Percentiles rank a stretch among this genome's conserved stretches.
phyloP scores from a whole-genome alignment of 306 rosid species.

The Vigna reflexopilosa region DNA sequence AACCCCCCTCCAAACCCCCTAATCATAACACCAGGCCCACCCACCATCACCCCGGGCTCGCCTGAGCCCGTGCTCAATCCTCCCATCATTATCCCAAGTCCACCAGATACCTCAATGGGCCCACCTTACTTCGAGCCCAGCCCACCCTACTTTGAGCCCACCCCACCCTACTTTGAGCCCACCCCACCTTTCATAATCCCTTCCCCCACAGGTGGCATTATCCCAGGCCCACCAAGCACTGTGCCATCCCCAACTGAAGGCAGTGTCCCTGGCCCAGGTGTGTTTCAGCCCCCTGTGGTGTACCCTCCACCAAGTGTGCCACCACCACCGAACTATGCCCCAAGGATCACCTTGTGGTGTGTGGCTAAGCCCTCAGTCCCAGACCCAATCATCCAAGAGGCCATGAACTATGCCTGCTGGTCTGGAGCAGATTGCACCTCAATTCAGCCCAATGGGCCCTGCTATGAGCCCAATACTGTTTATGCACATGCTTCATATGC shows the following conservation, averaged over 20 bases:
- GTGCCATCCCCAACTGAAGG: slow-evolving; percentile 65
- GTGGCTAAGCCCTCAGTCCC: slow-evolving; percentile 98
- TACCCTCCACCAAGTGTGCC: slow-evolving; percentile 85
- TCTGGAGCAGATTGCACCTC: slow-evolving; percentile 84
- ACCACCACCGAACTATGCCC: slow-evolving; percentile 57
- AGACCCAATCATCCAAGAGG: slow-evolving; percentile 90
- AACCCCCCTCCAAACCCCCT: slow-evolving; percentile 59
- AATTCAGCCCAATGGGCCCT: slow-evolving; percentile 69
- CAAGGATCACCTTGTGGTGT: slow-evolving; percentile 71
- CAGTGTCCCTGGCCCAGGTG: slow-evolving; percentile 64
- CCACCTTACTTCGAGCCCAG: slow-evolving; percentile 60
- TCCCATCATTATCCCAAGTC: slow-evolving; percentile 49
- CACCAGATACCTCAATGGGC: slow-evolving; percentile 45
- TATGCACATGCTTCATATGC: slow-evolving; percentile 90
- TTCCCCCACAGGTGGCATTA: slow-evolving; percentile 53
- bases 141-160: slow-evolving; percentile 59
- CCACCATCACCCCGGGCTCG: slow-evolving; percentile 36
- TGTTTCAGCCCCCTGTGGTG: slow-evolving; percentile 77
- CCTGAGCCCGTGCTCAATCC: slow-evolving; percentile 51
- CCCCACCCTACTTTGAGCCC: slow-evolving; percentile 56
- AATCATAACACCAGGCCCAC: slow-evolving; percentile 46
- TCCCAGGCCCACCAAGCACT: slow-evolving; percentile 54
- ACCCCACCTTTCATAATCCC: slow-evolving; percentile 42
- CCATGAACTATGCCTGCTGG: slow-evolving; percentile 94
- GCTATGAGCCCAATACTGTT: slow-evolving; percentile 72